These are phyloP conservation scores for Salvia hispanica DNA, from an alignment of 257 asterid genomes.

Conservation along the genomic window DNA sequence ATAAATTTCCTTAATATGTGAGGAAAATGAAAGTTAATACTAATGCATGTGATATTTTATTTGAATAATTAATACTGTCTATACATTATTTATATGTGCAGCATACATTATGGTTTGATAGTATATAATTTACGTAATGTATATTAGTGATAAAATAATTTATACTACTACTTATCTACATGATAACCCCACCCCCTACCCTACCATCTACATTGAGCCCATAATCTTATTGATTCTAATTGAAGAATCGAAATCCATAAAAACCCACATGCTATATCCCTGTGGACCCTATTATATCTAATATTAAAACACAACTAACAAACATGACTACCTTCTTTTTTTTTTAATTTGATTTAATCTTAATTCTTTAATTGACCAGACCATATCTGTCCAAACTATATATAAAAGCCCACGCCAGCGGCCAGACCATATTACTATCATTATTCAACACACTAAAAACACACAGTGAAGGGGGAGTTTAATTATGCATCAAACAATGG, in stretches of 20 bases:
- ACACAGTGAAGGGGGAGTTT: not conserved
- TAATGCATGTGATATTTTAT: not conserved
- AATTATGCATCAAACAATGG: conserved; percentile 35
- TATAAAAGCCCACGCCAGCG: too few species aligned
- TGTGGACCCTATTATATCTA: conserved; percentile 28
- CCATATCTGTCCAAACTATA: conserved; percentile 7
- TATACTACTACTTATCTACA: too few species aligned
- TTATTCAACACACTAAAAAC: conserved; percentile 20
- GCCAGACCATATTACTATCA: too few species aligned
- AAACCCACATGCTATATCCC: conserved; percentile 29
- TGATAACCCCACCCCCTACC: too few species aligned
- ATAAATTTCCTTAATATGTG: too few species aligned
- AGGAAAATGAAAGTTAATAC: too few species aligned
- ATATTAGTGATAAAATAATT: not conserved
- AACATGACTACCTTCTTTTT: conserved; percentile 23
- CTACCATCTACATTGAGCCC: not conserved
- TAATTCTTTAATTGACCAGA: too few species aligned
- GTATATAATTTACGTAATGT: not conserved
- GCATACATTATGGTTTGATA: not conserved
- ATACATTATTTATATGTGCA: not conserved
- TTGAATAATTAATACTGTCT: not conserved
- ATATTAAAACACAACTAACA: conserved; percentile 17
- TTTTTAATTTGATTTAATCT: not conserved
- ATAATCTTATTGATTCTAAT: not conserved
- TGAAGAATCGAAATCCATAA: not conserved